Base-by-base conservation (phyloP, 2,329 filamentous ascomycete species). In the Coniosporium tulheliwenetii region DNA sequence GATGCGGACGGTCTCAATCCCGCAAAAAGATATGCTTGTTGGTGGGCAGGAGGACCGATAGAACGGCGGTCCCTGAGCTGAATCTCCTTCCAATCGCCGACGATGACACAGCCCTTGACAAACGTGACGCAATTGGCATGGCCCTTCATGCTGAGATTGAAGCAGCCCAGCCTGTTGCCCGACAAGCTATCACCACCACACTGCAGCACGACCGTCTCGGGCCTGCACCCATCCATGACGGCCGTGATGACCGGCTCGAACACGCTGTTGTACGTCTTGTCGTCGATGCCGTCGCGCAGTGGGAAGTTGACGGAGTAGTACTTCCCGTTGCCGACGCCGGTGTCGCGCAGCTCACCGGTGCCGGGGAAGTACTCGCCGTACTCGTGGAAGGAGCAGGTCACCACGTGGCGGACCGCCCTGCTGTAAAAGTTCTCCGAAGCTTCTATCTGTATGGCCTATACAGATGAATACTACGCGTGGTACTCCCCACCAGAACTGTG, bases 331-430 rank as follows among this genome's bases (percentile, higher is more conserved):
- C 79, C 76, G 49, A 81, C 81, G 40, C 77, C 77, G 51, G 80
- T 78, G 53, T 81, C 77, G 42, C 77, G 70, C 34, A 81, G 67
- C 52, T 81, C 77, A 47, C 77, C 77, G 8, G 77, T 81, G 37
- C 77, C 77, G 0, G 77, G 77, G 56, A 81, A 81, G 58, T 81
- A 81, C 55, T 81, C 77, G 52, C 93, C 87, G 62, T 91, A 96
- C 60, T 96, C 95, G 69, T 98, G 91, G 60, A 94, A 95, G 30
- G 85, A 93, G 33, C 93, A 77, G 1, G 89, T 95, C 70, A 93
- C 83, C 48, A 93, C 85, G 19, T 26, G 19, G 19, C 4, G 19
- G 19, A 26, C 19, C 19, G 19, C 19, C 19, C 19, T 26, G 19
- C 19, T 26, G 19, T 3, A 26, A 26, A 26, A 4, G 19, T 26